Conservation (phyloP, 2,329 filamentous ascomycete species). For the Plenodomus tracheiphilus region DNA sequence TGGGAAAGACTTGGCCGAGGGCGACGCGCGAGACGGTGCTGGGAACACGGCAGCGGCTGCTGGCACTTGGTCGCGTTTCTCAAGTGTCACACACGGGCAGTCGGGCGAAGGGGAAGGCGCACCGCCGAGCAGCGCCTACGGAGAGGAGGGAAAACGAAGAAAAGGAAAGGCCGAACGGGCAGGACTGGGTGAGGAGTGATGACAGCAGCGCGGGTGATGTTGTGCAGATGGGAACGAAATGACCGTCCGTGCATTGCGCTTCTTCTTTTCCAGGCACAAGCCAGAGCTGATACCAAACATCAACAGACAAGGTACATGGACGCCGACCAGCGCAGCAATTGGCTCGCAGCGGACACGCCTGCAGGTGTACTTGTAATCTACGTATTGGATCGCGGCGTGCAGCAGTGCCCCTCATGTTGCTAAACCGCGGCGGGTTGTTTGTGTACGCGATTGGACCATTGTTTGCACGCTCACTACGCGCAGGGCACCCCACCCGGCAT, state of each 20-base stretch:
- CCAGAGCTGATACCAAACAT: conserved; percentile 17
- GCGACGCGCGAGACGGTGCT: conserved; percentile 25
- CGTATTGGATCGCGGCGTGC: conserved; percentile 14
- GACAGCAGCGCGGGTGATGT: conserved; percentile 28
- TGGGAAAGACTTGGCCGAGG: conserved; percentile 21
- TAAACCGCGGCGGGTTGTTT: conserved; percentile 17
- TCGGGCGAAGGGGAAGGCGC: conserved; percentile 22
- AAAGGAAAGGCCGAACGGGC: conserved; percentile 30
- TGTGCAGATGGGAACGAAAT: conserved; percentile 28
- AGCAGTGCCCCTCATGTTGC: conserved; percentile 19
- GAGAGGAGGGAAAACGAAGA: conserved; percentile 27
- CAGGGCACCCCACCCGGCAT: not conserved
- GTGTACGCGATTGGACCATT: conserved; percentile 19
- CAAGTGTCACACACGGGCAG: conserved; percentile 30
- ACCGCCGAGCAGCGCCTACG: conserved; percentile 37
- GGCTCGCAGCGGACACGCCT: conserved; percentile 10
- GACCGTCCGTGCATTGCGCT: conserved; percentile 13
- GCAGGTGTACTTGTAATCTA: conserved; percentile 17
- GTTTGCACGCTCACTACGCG: too few relatives aligned
- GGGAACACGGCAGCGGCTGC: conserved; percentile 25
- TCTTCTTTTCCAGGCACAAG: conserved; percentile 5
- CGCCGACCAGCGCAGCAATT: conserved; percentile 10
- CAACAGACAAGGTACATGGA: conserved; percentile 12
- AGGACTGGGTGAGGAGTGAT: conserved; percentile 25
- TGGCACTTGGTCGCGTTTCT: conserved; percentile 31